Conservation (phyloP, 768 basidiomycete genomes). For the Pleurotus sapidus region DNA sequence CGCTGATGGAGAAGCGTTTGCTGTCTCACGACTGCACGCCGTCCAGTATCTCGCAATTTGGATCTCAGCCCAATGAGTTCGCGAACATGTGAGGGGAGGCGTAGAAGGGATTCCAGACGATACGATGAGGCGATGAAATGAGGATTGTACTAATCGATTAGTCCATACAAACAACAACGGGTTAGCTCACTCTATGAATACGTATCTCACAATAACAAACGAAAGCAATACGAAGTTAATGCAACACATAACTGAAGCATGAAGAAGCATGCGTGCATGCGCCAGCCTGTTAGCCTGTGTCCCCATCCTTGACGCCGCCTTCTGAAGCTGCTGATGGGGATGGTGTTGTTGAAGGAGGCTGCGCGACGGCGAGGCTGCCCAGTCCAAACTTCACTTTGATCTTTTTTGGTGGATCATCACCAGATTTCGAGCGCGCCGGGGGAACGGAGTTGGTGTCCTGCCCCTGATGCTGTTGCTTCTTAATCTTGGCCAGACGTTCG, state of each 20-base stretch:
- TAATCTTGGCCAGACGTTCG: conserved; percentile 59
- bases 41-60: too few species aligned
- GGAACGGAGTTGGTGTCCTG: conserved; percentile 29
- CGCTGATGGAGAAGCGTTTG: too few species aligned
- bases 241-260: neutral
- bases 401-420: conserved; percentile 64
- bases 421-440: conserved; percentile 35
- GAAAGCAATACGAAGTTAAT: conserved; percentile 6
- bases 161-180: conserved; percentile 7
- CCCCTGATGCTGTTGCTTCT: conserved; percentile 43
- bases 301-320: conserved; percentile 68
- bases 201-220: conserved; percentile 3
- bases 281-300: conserved; percentile 52
- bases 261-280: neutral
- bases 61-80: too few species aligned
- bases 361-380: conserved; percentile 28
- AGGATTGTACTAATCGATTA: neutral
- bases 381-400: conserved; percentile 71
- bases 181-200: conserved; percentile 4
- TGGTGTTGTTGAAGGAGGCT: conserved; percentile 15
- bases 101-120: too few species aligned
- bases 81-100: too few species aligned
- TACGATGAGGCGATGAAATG: too few species aligned
- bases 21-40: too few species aligned
- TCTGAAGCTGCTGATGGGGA: conserved; percentile 51